phyloP scores from a whole-genome alignment of 2,329 filamentous ascomycete species.

The Chaetomiaceae sp. region DNA sequence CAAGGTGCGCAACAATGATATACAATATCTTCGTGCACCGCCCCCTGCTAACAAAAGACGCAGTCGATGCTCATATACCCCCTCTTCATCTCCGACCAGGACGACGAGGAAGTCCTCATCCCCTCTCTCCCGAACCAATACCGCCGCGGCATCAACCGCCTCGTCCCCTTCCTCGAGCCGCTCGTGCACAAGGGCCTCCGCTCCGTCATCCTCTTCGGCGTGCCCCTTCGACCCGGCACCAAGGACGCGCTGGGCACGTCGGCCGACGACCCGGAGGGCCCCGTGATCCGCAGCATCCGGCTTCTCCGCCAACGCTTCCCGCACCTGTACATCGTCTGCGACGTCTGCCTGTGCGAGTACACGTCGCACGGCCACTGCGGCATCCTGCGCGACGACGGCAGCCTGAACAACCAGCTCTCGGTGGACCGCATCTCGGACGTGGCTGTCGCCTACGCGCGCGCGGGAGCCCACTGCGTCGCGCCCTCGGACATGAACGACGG shows the following conservation, averaged over 20 bases:
- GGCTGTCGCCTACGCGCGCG: conserved; percentile 94
- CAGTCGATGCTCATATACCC: conserved; percentile 99
- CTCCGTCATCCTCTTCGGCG: conserved; percentile 93
- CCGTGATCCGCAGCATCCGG: conserved; percentile 82
- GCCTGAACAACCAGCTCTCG: conserved; percentile 86
- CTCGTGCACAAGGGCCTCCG: conserved; percentile 85
- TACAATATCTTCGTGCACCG: too few species aligned
- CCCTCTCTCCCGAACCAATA: conserved; percentile 87
- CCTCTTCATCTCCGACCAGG: conserved; percentile 90
- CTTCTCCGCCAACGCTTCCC: conserved; percentile 82
- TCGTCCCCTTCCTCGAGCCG: conserved; percentile 79
- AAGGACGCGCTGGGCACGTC: conserved; percentile 91
- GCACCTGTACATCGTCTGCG: conserved; percentile 81
- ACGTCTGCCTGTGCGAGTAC: conserved; percentile 98
- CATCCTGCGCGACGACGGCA: conserved; percentile 88
- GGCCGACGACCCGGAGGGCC: conserved; percentile 88
- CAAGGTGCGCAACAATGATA: conserved; percentile 64
- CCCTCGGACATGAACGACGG: conserved; percentile 99
- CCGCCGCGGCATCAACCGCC: conserved; percentile 80
- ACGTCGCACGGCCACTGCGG: conserved; percentile 97
- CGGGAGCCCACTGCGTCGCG: conserved; percentile 93
- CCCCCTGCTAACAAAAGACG: conserved; percentile 8
- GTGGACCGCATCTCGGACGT: conserved; percentile 95
- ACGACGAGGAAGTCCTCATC: conserved; percentile 86
- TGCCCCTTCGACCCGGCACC: conserved; percentile 71